A percentile compares a stretch with the other conserved stretches of the same genome.
Conservation (phyloP, 352 stramenopile species). For the Globisporangium uncinulatum region DNA sequence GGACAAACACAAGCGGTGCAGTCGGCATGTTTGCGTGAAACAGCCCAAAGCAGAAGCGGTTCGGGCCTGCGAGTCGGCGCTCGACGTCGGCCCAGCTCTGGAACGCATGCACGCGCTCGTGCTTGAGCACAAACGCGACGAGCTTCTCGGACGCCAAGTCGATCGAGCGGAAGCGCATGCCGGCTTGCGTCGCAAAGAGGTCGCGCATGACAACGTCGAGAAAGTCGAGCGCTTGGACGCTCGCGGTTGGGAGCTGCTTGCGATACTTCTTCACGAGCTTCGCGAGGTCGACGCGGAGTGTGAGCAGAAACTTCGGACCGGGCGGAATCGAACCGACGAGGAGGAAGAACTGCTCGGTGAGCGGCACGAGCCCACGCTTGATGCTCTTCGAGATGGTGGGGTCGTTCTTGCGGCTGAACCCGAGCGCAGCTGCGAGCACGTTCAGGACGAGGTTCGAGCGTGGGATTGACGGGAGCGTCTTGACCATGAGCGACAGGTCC, state of each 20-base stretch:
- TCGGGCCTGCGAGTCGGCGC: constrained; percentile 49
- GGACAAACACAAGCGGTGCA: constrained; percentile 69
- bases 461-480: constrained; percentile 69
- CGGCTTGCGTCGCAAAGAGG: constrained; percentile 75
- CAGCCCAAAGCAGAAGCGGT: constrained; percentile 77
- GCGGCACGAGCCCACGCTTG: constrained; percentile 74
- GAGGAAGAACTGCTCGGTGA: constrained; percentile 78
- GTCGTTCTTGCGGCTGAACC: constrained; percentile 79
- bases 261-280: constrained; percentile 45
- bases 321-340: constrained; percentile 63
- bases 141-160: constrained; percentile 67
- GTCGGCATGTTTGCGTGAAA: constrained; percentile 78
- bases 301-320: constrained; percentile 68
- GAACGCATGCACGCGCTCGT: constrained; percentile 75
- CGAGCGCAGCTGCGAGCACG: constrained; percentile 64
- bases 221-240: constrained; percentile 62
- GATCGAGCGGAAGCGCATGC: constrained; percentile 77
- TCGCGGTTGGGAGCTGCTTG: constrained; percentile 34
- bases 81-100: constrained; percentile 62
- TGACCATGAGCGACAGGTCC: constrained; percentile 78
- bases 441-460: constrained; percentile 78
- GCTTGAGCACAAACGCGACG: constrained; percentile 59
- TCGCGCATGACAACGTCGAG: constrained; percentile 81
- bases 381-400: constrained; percentile 81
- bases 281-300: constrained; percentile 61